Conservation (phyloP, 2,329 filamentous ascomycete genomes). For the Fusarium sp. region DNA sequence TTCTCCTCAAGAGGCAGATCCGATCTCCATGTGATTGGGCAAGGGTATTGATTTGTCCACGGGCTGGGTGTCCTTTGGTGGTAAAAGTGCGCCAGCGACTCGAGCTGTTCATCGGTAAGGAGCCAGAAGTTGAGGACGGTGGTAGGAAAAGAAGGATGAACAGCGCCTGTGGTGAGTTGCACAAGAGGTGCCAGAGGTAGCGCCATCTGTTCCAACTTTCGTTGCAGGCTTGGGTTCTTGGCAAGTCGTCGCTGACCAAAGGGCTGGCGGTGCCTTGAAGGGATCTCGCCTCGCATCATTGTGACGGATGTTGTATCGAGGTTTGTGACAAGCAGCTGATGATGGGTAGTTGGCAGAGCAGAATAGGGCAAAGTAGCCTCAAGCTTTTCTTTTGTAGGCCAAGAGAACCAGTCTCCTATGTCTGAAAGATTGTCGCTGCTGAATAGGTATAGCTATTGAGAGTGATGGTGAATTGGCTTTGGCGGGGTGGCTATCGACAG, state of each 20-base stretch:
- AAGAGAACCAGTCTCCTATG: constrained; percentile 15
- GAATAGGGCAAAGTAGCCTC: neutral
- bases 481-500: constrained; percentile 34
- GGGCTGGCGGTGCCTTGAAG: constrained; percentile 52
- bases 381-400: constrained; percentile 13
- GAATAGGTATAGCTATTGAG: constrained; percentile 19
- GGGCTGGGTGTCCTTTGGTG: constrained; percentile 74
- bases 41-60: constrained; percentile 75
- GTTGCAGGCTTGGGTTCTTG: constrained; percentile 66
- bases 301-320: constrained; percentile 32
- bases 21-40: constrained; percentile 74
- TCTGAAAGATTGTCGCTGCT: constrained; percentile 5
- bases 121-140: constrained; percentile 82
- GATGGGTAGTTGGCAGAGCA: neutral
- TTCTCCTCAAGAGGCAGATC: constrained; percentile 75
- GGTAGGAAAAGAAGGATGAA: constrained; percentile 75
- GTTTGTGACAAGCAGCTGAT: neutral
- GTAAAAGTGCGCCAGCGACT: constrained; percentile 79
- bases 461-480: constrained; percentile 31
- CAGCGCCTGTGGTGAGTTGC: constrained; percentile 71
- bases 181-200: constrained; percentile 77
- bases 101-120: constrained; percentile 78
- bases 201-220: constrained; percentile 76
- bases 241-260: constrained; percentile 54
- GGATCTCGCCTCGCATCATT: constrained; percentile 55